Conservation (phyloP, 2,329 filamentous ascomycete genomes). For the Aspergillus pseudonomiae region DNA sequence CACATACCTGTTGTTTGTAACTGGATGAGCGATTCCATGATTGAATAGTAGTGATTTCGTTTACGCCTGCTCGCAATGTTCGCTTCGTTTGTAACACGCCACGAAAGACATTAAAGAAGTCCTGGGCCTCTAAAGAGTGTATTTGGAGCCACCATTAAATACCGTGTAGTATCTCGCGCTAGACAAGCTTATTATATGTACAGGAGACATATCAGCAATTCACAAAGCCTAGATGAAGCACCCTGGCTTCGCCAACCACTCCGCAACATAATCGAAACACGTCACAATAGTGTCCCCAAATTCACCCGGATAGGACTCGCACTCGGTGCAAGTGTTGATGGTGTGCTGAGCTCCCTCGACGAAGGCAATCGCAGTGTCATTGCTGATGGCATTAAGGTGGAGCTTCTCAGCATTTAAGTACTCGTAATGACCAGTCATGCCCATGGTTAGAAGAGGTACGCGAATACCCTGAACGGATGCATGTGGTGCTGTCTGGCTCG, state of each 20-base stretch:
- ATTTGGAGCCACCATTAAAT: no score
- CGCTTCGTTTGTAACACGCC: no score
- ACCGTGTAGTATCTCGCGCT: fast-evolving
- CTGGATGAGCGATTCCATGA: no score
- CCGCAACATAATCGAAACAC: no score
- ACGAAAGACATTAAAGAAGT: no score
- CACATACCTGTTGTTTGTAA: no score
- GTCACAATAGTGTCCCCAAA: background rate
- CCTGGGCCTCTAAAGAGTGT: no score
- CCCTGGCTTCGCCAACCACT: no score
- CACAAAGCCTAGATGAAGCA: no score
- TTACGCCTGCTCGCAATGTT: no score
- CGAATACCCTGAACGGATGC: background rate
- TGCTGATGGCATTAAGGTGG: background rate
- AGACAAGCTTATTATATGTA: no score
- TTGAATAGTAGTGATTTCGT: no score
- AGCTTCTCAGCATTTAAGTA: background rate
- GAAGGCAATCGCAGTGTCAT: background rate
- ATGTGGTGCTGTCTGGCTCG: background rate
- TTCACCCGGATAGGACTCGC: background rate
- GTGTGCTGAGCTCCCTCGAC: background rate
- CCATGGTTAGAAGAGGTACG: background rate
- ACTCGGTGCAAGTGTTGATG: background rate
- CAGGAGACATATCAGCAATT: fast-evolving
- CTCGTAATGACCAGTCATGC: background rate